Conservation (phyloP, 495 filamentous ascomycete species). For the Cercophora samala region DNA sequence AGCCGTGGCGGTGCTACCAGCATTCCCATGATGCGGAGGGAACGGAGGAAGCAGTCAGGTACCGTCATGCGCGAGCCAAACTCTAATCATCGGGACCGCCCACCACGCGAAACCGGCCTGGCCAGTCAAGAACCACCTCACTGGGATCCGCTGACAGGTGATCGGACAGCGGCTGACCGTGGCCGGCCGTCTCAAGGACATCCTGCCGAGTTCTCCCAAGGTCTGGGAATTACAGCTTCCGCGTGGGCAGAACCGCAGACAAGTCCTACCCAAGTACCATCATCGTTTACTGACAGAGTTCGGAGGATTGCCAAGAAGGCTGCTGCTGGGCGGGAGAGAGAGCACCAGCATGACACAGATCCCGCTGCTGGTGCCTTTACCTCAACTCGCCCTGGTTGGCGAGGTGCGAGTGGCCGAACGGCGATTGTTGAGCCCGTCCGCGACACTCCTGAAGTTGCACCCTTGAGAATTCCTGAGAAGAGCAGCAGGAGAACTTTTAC, state of each 20-base stretch:
- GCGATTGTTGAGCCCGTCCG: slow-evolving; percentile 47
- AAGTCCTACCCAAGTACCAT: slow-evolving; percentile 12
- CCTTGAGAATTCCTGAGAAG: slow-evolving; percentile 46
- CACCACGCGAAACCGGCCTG: slow-evolving; percentile 4
- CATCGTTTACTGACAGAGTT: slow-evolving; percentile 46
- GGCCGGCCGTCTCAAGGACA: slow-evolving; percentile 48
- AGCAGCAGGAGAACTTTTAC: slow-evolving; percentile 37
- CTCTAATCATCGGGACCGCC: slow-evolving; percentile 31
- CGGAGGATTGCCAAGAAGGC: slow-evolving; percentile 42
- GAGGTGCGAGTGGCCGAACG: slow-evolving; percentile 51
- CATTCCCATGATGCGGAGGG: slow-evolving; percentile 51
- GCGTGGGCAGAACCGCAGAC: slow-evolving; percentile 27
- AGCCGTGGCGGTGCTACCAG: slow-evolving; percentile 30
- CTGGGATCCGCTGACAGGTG: slow-evolving; percentile 52
- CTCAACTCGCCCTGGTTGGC: slow-evolving; percentile 48
- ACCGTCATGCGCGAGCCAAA: slow-evolving; percentile 37
- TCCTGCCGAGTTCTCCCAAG: slow-evolving; percentile 43
- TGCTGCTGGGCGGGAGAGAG: slow-evolving; percentile 23
- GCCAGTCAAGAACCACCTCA: slow-evolving; percentile 32
- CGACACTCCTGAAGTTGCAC: slow-evolving; percentile 42
- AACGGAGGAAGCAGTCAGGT: slow-evolving; percentile 43
- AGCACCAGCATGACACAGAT: slow-evolving; percentile 26
- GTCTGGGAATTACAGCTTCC: slow-evolving; percentile 32
- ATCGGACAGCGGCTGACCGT: slow-evolving; percentile 42
- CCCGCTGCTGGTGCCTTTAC: slow-evolving; percentile 35